These are phyloP conservation scores for Imleria badia DNA, from an alignment of 768 basidiomycete genomes.

Conservation along the genomic window DNA sequence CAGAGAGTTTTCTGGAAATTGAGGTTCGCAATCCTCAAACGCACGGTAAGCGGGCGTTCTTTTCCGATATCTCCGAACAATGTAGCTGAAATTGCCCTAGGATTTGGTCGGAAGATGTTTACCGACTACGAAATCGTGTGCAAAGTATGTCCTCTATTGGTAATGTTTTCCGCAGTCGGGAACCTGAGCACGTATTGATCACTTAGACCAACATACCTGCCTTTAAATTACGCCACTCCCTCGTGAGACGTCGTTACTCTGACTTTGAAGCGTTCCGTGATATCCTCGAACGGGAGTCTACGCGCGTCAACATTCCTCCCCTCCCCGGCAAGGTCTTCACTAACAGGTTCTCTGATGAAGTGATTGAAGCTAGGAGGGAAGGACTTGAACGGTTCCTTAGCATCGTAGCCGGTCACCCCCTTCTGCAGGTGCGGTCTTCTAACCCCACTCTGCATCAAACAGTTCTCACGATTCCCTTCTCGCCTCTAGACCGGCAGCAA, in stretches of 20 bases:
- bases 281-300: slow-evolving; percentile 94
- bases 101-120: slow-evolving; percentile 98
- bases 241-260: slow-evolving; percentile 85
- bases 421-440: slow-evolving; percentile 72
- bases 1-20: slow-evolving; percentile 96
- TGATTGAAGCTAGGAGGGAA: slow-evolving; percentile 89
- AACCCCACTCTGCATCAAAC: not conserved
- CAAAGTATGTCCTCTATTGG: slow-evolving; percentile 55
- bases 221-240: slow-evolving; percentile 93
- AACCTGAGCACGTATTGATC: not conserved
- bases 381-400: slow-evolving; percentile 94
- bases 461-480: slow-evolving; percentile 4
- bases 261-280: slow-evolving; percentile 98
- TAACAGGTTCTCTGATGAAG: slow-evolving; percentile 96
- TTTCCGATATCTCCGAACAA: not conserved
- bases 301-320: slow-evolving; percentile 95
- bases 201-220: slow-evolving; percentile 96
- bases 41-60: slow-evolving; percentile 56
- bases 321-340: slow-evolving; percentile 99
- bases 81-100: slow-evolving; percentile 29
- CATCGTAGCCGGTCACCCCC: slow-evolving; percentile 95
- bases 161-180: not conserved
- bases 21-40: slow-evolving; percentile 97
- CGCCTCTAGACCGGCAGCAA: slow-evolving; percentile 83
- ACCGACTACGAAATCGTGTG: slow-evolving; percentile 99